phyloP scores from a whole-genome alignment of 2,329 filamentous ascomycete genomes.

The Gaeumannomyces sp. region DNA sequence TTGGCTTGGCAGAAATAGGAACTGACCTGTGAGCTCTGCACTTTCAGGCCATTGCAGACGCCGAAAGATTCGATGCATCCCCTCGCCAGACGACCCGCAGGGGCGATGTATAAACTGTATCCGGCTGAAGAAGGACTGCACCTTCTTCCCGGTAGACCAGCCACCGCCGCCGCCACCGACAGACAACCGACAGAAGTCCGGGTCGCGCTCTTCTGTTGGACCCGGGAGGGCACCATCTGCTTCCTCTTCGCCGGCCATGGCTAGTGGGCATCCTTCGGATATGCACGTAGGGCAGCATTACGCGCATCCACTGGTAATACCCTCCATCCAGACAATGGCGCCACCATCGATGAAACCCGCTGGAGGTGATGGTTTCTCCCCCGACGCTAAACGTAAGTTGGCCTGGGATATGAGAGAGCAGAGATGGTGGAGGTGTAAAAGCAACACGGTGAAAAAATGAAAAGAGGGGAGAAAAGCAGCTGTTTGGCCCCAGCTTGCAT shows the following conservation, averaged over 20 bases:
- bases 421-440: background rate
- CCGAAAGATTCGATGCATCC: constrained; percentile 87
- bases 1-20: background rate
- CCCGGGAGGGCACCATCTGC: constrained; percentile 34
- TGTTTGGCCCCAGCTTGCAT: background rate
- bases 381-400: constrained; percentile 39
- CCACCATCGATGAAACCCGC: constrained; percentile 35
- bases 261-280: constrained; percentile 36
- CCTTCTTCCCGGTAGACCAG: constrained; percentile 85
- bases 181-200: constrained; percentile 37
- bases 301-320: constrained; percentile 34
- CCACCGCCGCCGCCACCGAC: constrained; percentile 43
- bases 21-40: constrained; percentile 8
- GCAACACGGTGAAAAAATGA: background rate
- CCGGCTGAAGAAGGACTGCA: constrained; percentile 88
- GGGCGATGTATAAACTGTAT: constrained; percentile 89
- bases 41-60: constrained; percentile 76
- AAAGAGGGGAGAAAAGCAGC: background rate
- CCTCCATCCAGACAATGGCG: constrained; percentile 39
- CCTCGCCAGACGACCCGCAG: constrained; percentile 64
- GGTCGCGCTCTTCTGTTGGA: constrained; percentile 31
- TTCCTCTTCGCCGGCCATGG: constrained; percentile 42
- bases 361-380: constrained; percentile 29
- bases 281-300: constrained; percentile 34
- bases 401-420: background rate